Evolutionary conservation across 2,329 filamentous ascomycete genomes (phyloP).

Genomic region (Aureobasidium sp.): DNA sequence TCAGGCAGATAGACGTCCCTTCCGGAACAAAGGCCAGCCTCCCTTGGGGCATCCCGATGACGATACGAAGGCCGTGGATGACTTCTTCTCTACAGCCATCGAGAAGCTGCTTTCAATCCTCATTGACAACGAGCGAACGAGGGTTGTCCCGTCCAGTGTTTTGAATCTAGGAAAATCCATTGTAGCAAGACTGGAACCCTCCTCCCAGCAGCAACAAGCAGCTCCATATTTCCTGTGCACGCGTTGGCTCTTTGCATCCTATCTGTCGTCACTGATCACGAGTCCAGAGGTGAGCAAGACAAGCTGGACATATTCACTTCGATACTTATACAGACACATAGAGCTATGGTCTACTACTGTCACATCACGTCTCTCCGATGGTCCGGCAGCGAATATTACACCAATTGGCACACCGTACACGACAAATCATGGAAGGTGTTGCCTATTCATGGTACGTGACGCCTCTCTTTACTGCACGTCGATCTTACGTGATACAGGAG

Average conservation of each 20-base stretch:
- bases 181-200: slow-evolving; percentile 57
- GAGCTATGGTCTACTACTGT: slow-evolving; percentile 62
- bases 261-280: slow-evolving; percentile 74
- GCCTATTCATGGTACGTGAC: slow-evolving; percentile 57
- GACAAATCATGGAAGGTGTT: slow-evolving; percentile 56
- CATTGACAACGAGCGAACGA: slow-evolving; percentile 68
- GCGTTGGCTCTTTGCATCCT: slow-evolving; percentile 87
- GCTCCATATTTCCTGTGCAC: slow-evolving; percentile 79
- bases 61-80: slow-evolving; percentile 73
- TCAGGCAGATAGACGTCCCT: slow-evolving; percentile 66
- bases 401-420: slow-evolving; percentile 72
- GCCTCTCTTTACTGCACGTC: background rate
- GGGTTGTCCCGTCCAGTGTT: slow-evolving; percentile 78
- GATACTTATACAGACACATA: slow-evolving; percentile 32
- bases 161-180: slow-evolving; percentile 81
- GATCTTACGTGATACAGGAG: slow-evolving; percentile 35
- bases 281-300: slow-evolving; percentile 66
- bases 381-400: slow-evolving; percentile 68
- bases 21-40: slow-evolving; percentile 62
- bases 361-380: slow-evolving; percentile 88
- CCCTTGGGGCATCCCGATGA: slow-evolving; percentile 63
- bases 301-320: background rate
- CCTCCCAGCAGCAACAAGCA: slow-evolving; percentile 59
- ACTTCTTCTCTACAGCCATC: slow-evolving; percentile 81
- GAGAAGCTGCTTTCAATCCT: slow-evolving; percentile 77